phyloP scores from a whole-genome alignment of 345 rosid species.

The Pistacia vera region DNA sequence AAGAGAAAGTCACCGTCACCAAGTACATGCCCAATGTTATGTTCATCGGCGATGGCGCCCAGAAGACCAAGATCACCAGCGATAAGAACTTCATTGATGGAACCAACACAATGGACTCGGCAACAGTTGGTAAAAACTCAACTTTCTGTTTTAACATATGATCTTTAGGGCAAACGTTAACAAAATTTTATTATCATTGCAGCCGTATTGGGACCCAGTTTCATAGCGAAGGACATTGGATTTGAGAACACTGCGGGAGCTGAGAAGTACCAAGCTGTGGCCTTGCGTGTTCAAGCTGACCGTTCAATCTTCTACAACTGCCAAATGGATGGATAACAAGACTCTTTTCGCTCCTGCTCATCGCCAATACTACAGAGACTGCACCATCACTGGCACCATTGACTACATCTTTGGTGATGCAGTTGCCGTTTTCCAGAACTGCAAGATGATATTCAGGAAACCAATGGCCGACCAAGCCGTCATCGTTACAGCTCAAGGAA shows the following conservation, averaged over 20 bases:
- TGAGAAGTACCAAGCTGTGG: slow-evolving; percentile 68
- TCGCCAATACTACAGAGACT: slow-evolving; percentile 75
- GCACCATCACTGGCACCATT: slow-evolving; percentile 67
- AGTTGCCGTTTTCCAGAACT: slow-evolving; percentile 56
- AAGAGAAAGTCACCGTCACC: slow-evolving; percentile 46
- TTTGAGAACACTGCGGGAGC: slow-evolving; percentile 74
- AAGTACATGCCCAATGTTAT: slow-evolving; percentile 37
- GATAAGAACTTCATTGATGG: slow-evolving; percentile 46
- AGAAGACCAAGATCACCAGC: slow-evolving; percentile 65
- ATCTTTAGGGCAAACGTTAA: no score
- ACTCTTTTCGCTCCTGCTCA: slow-evolving; percentile 67
- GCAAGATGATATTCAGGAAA: slow-evolving; percentile 53
- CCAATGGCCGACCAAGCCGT: slow-evolving; percentile 49
- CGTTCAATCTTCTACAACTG: slow-evolving; percentile 54
- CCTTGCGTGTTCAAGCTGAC: slow-evolving; percentile 59
- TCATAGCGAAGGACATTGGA: slow-evolving; percentile 72
- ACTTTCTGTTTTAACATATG: no score
- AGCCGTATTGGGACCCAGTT: slow-evolving; percentile 49
- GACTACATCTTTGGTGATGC: slow-evolving; percentile 77
- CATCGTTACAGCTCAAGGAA: slow-evolving; percentile 72
- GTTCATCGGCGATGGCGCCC: slow-evolving; percentile 77
- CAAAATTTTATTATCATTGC: slow-evolving; percentile 1
- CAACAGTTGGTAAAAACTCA: slow-evolving; percentile 48
- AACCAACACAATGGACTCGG: slow-evolving; percentile 47
- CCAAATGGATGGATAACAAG: slow-evolving; percentile 64